Evolutionary conservation across 495 filamentous ascomycete genomes (phyloP), one percentile per base, ranked within the genome.

Genomic region (Neurospora sp.): DNA sequence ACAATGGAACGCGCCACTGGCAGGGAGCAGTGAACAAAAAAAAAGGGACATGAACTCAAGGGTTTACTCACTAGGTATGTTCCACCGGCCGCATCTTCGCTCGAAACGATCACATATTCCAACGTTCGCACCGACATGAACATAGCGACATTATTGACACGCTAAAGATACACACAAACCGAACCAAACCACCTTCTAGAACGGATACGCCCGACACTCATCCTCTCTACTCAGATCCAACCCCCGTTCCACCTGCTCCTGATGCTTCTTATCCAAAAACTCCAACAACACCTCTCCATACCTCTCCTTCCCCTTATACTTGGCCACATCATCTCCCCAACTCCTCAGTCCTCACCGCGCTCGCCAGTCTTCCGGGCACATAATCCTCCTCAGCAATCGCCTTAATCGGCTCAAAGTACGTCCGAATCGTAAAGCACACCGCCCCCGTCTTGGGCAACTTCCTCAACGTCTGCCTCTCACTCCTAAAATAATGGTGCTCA

Each of bases 291-390:
- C 90, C 41, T 93, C 91, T 74, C 87, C 86, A 83, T 93, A 97
- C 79, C 85, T 89, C 78, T 93, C 93, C 84, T 87, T 91, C 23
- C 94, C 94, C 84, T 96, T 96, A 81, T 97, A 97, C 82, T 83
- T 84, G 40, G 88, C 87, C 11, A 97, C 94, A 86, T 96, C 92
- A 70, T 93, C 90, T 2, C 91, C 92, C 94, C 94, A 97, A 82
- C 93, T 96, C 73, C 94, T 82, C 14, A 82, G 93, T 96, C 73
- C 94, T 82, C 14, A 95, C 81, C 35, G 90, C 92, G 74, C 88
- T 90, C 39, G 92, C 92, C 79, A 95, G 78, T 66, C 92, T 77
- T 0, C 92, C 92, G 0, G 92, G 91, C 9, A 93, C 91, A 78
- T 89, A 91, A 20, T 86, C 86, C 83, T 94, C 91, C 82, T 90